Evolutionary conservation across 2,329 filamentous ascomycete genomes (phyloP).

Genomic region (Phyllosticta capitalensis): DNA sequence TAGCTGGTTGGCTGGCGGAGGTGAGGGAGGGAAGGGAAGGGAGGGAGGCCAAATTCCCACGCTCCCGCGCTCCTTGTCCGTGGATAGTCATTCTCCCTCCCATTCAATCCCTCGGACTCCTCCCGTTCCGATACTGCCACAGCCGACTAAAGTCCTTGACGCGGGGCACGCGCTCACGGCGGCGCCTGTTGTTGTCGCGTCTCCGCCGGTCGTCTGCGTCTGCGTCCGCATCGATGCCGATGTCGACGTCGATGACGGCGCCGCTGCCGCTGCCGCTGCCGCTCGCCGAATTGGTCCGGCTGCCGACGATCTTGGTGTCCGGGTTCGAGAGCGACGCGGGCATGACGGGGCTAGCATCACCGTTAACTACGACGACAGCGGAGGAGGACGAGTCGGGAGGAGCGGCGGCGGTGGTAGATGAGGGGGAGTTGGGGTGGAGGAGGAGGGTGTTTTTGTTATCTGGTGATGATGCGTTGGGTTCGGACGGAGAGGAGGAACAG

Average conservation of each 20-base stretch:
- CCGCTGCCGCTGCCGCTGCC: not conserved
- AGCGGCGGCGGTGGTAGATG: not conserved
- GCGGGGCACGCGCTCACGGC: not conserved
- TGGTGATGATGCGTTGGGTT: not conserved
- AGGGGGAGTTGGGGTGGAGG: not conserved
- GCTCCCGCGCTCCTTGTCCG: too few relatives aligned
- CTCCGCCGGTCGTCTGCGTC: not conserved
- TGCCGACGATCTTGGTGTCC: not conserved
- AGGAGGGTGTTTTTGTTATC: not conserved
- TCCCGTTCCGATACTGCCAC: constrained; percentile 17
- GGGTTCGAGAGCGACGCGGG: not conserved
- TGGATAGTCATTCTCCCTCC: too few relatives aligned
- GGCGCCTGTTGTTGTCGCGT: not conserved
- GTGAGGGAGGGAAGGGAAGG: too few relatives aligned
- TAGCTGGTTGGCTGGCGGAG: too few relatives aligned
- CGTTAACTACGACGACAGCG: constrained; percentile 1
- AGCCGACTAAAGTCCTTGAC: constrained; percentile 17
- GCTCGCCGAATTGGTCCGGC: not conserved
- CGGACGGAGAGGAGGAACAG: not conserved
- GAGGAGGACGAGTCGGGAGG: not conserved
- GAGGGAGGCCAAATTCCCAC: too few relatives aligned
- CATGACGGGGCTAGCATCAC: constrained; percentile 2
- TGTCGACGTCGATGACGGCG: constrained; percentile 14
- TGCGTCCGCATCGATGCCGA: not conserved
- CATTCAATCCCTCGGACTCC: constrained; percentile 10